Evolutionary conservation across 257 asterid species (phyloP).

Genomic region (Solanum boliviense): DNA sequence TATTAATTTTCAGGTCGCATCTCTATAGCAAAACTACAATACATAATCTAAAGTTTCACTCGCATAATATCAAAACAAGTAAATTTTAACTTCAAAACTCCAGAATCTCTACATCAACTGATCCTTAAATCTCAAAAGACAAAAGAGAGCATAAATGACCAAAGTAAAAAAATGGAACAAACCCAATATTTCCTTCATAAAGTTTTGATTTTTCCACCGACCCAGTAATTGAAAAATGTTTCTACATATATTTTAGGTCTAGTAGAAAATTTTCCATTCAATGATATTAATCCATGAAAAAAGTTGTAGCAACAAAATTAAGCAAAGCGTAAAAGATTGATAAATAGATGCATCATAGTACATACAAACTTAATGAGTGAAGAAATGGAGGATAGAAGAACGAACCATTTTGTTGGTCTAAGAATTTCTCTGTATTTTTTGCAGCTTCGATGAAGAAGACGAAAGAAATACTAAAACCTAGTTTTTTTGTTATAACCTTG

Average conservation of each 20-base stretch:
- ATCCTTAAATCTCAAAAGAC: not conserved
- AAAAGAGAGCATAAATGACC: not conserved
- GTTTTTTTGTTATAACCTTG: not conserved
- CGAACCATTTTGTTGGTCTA: not conserved
- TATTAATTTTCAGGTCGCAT: not conserved
- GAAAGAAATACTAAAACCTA: not conserved
- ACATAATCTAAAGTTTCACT: not conserved
- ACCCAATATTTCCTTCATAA: not conserved
- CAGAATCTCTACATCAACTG: not conserved
- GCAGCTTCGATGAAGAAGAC: not conserved
- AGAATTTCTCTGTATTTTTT: not conserved
- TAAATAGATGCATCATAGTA: not conserved
- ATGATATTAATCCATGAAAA: not conserved
- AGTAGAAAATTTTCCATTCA: not conserved
- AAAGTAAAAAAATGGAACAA: not conserved
- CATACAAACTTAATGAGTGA: not conserved
- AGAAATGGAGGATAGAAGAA: not conserved
- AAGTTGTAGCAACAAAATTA: not conserved
- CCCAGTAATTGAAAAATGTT: not conserved
- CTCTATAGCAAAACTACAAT: not conserved
- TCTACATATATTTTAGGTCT: not conserved
- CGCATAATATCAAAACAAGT: not conserved
- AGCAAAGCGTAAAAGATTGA: not conserved
- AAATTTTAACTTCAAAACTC: not conserved
- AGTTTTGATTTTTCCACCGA: not conserved